Evolutionary conservation across 2,329 filamentous ascomycete species (phyloP).

Genomic region (Pseudogymnoascus sp.): DNA sequence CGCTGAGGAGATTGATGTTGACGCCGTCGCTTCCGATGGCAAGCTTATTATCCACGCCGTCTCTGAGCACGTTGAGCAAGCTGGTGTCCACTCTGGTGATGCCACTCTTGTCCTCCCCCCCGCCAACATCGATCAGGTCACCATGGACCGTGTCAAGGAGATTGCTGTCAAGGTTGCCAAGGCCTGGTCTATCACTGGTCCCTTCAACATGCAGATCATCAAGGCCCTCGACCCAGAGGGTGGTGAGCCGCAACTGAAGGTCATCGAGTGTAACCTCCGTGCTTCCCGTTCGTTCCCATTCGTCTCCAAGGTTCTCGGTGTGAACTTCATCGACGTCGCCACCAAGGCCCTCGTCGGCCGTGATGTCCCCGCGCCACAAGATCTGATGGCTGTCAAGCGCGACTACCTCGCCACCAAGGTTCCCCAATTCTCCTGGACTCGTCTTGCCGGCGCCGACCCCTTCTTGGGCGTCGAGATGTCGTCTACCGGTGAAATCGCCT

Average conservation of each 20-base stretch:
- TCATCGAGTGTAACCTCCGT: constrained; percentile 97
- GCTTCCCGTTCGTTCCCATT: constrained; percentile 98
- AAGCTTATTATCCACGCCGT: constrained; percentile 86
- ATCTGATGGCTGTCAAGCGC: constrained; percentile 83
- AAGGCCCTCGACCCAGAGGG: constrained; percentile 74
- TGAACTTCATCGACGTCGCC: constrained; percentile 93
- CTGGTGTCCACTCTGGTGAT: constrained; percentile 96
- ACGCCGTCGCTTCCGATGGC: constrained; percentile 81
- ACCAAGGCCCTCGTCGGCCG: constrained; percentile 85
- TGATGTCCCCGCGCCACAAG: constrained; percentile 73
- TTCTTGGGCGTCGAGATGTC: constrained; percentile 98
- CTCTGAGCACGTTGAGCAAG: constrained; percentile 92
- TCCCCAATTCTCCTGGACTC: constrained; percentile 97
- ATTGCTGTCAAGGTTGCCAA: constrained; percentile 95
- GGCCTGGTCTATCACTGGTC: constrained; percentile 94
- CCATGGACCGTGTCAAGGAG: constrained; percentile 83
- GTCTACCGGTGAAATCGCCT: constrained; percentile 95
- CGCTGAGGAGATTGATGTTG: constrained; percentile 92
- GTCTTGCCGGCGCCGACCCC: constrained; percentile 91
- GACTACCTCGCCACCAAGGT: constrained; percentile 97
- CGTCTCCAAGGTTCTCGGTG: constrained; percentile 91
- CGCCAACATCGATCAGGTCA: constrained; percentile 64
- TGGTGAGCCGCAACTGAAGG: constrained; percentile 73
- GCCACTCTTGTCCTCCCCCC: constrained; percentile 91
- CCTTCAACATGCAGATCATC: constrained; percentile 99